Base-by-base conservation (phyloP, 306 rosid genomes). In the Crotalaria pallida region DNA sequence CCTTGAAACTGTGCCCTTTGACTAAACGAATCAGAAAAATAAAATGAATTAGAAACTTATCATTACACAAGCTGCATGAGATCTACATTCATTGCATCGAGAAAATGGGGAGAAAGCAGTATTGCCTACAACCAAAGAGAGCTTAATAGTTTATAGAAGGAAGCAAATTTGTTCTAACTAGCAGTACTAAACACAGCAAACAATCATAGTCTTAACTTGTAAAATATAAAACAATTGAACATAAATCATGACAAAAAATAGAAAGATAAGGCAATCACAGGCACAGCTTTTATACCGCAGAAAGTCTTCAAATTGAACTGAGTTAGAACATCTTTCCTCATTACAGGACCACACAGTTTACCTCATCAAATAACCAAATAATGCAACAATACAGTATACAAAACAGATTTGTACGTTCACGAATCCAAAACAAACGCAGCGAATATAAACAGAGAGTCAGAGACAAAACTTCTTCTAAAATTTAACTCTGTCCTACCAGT, bases 1-100 rank as follows among this genome's bases (percentile, higher is more conserved):
- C 38, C 77, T 76, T 23, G 24, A 74, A 79, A 62, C 48, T 67
- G 65, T 75, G 61, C 48, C 84, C 88, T 79, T 77, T 50, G 73
- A 79, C 78, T 61, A 78, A 45, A 33, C 41, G 13, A 66, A 17
- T 34, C 16, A 64, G 50, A 62, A 65, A 86, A 53, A 23, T 43
- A 9, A 71, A 61, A 66, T 53, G 72, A 36, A 74, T 71, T 53
- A 77, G 73, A 68, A 38, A 67, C 40, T 48, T 59, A 13, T 55
- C 53, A 78, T 49, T 31, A 58, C 44, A 31, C 59, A 41, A 38
- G 18, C 58, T 70, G 58, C 13, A 77, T 73, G 22, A 58, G 12
- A 78, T 48, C 55, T 22, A 47, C 56, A 63, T 48, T 73, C 61
- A 40, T 19, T 17, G 63, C 64, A 57, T 18, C 8, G 22, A 59